Percentiles rank a stretch among this genome's conserved stretches.
Conservation (phyloP, 257 asterid genomes). For the Catharanthus roseus region DNA sequence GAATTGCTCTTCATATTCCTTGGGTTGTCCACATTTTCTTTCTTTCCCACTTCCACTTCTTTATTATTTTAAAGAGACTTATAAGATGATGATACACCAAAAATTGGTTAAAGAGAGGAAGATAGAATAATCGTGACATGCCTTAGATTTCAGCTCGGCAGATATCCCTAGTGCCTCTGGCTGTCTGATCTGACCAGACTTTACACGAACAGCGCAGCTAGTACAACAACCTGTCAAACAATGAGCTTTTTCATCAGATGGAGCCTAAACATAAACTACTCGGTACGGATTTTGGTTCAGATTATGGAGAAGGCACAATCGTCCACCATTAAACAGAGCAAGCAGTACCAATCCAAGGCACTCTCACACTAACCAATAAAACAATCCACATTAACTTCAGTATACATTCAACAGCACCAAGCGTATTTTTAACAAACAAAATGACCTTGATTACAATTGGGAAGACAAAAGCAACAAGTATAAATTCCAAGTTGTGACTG, state of each 20-base stretch:
- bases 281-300: not conserved
- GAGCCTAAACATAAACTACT: not conserved
- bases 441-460: not conserved
- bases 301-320: not conserved
- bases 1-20: not conserved
- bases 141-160: conserved; percentile 77
- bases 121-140: conserved; percentile 14
- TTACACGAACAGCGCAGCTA: conserved; percentile 92
- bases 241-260: conserved; percentile 8
- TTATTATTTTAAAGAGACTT: not conserved
- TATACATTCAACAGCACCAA: not conserved
- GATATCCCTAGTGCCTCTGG: conserved; percentile 97
- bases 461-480: not conserved
- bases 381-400: not conserved
- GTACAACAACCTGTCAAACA: conserved; percentile 81
- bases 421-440: not conserved
- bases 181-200: conserved; percentile 85
- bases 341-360: not conserved
- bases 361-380: not conserved
- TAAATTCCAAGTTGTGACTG: not conserved
- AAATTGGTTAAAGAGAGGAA: not conserved
- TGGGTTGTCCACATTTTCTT: not conserved
- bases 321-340: not conserved
- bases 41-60: not conserved
- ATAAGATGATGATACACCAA: not conserved